Conservation (phyloP, 2,329 filamentous ascomycete species). For the Sphaceloma murrayae region DNA sequence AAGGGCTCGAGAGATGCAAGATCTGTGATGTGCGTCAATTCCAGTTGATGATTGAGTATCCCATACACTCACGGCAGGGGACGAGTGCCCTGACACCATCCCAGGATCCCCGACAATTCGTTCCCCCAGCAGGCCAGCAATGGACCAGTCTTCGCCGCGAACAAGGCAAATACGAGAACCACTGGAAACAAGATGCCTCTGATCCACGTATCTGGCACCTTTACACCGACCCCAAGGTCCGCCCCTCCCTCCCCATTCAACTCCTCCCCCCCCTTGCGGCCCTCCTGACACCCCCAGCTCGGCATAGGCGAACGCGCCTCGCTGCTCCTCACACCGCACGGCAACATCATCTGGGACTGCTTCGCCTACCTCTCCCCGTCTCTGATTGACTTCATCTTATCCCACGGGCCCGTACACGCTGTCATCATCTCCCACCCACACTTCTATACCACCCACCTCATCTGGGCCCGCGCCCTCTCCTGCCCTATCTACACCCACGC, state of each 20-base stretch:
- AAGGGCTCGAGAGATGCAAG: conserved; percentile 47
- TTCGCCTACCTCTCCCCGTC: conserved; percentile 58
- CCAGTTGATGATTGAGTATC: no score
- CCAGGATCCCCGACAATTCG: conserved; percentile 57
- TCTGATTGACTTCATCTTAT: conserved; percentile 50
- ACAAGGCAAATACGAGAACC: conserved; percentile 42
- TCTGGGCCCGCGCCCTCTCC: conserved; percentile 60
- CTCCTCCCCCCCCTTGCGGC: background rate
- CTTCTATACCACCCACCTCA: conserved; percentile 67
- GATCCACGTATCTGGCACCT: conserved; percentile 40
- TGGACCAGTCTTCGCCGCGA: conserved; percentile 51
- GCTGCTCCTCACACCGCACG: conserved; percentile 53
- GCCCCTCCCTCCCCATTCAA: background rate
- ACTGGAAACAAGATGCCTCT: conserved; percentile 39
- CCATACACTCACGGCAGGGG: background rate
- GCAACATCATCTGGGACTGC: conserved; percentile 75
- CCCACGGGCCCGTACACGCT: conserved; percentile 55
- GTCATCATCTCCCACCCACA: conserved; percentile 63
- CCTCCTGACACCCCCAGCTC: conserved; percentile 41
- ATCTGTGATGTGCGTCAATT: conserved; percentile 68
- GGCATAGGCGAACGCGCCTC: conserved; percentile 69
- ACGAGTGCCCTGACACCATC: conserved; percentile 16
- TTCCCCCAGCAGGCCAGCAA: conserved; percentile 53
- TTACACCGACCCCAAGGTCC: conserved; percentile 34
- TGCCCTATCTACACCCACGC: conserved; percentile 60